Base-by-base conservation (phyloP, 2,329 filamentous ascomycete genomes). In the Capronia epimyces region DNA sequence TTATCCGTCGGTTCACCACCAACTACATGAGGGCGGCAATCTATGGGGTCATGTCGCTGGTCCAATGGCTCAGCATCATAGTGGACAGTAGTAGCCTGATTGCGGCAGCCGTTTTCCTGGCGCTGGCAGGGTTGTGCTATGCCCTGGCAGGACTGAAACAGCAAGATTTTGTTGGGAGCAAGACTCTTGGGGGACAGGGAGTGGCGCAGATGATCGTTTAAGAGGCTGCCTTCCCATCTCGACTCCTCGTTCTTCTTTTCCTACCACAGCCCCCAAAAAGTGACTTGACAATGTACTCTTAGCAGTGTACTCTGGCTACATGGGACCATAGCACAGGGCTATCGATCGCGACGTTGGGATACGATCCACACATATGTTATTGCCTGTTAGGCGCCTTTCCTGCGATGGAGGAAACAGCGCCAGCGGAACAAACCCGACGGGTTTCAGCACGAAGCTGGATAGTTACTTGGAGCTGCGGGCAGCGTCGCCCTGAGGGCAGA, bases 21-120 rank as follows among this genome's bases (percentile, higher is more conserved):
- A 97, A 96, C 76, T 97, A 90, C 75, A 94, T 93, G 84, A 49
- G 93, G 71, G 91, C 91, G 16, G 86, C 76, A 51, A 85, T 95
- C 66, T 98, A 98, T 72, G 71, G 73, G 51, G 72, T 81, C 67
- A 91, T 97, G 86, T 86, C 82, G 62, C 66, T 84, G 44, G 69
- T 95, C 40, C 89, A 96, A 71, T 97, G 87, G 81, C 73, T 95
- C 52, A 94, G 88, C 67, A 73, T 90, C 57, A 76, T 86, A 54
- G 64, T 74, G 18, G 67, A 71, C 41, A 68, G 79, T 8, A 87
- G 84, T 44, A 88, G 83, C 65, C 73, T 98, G 69, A 87, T 98
- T 60, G 93, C 87, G 1, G 87, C 88, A 3, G 93, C 87, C 8
- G 78, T 97, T 18, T 77, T 97, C 59, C 76, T 98, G 52, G 72